Evolutionary conservation across 495 filamentous ascomycete species (phyloP).

Genomic region (Pyrenula aspistea): DNA sequence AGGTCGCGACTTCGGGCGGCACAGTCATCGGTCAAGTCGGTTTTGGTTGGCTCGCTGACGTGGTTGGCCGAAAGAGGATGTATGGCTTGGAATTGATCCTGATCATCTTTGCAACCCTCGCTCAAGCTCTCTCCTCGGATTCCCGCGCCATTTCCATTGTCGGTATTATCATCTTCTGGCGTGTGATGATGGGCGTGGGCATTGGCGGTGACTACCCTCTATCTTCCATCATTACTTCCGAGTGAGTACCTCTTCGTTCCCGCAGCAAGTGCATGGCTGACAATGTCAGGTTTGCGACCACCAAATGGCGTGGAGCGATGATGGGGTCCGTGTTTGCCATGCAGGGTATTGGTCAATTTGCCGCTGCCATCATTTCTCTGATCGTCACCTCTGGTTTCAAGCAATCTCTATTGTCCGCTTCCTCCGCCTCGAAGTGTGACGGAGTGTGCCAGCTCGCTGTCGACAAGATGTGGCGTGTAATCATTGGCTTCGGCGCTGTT

Average conservation of each 20-base stretch:
- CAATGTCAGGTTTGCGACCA: slow-evolving; percentile 58
- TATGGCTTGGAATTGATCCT: slow-evolving; percentile 82
- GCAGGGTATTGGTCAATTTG: slow-evolving; percentile 70
- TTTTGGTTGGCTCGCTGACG: slow-evolving; percentile 73
- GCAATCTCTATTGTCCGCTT: slow-evolving; percentile 43
- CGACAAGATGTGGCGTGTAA: slow-evolving; percentile 76
- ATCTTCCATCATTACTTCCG: slow-evolving; percentile 72
- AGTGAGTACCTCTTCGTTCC: slow-evolving; percentile 33
- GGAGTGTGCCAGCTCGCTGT: slow-evolving; percentile 57
- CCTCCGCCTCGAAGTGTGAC: slow-evolving; percentile 35
- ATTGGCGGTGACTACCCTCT: slow-evolving; percentile 85
- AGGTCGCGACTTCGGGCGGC: slow-evolving; percentile 76
- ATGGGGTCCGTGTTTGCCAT: slow-evolving; percentile 80
- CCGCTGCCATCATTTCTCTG: slow-evolving; percentile 56
- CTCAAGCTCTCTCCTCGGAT: slow-evolving; percentile 55
- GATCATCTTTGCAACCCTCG: slow-evolving; percentile 76
- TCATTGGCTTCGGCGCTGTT: slow-evolving; percentile 72
- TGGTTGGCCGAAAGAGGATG: slow-evolving; percentile 70
- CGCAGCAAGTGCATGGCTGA: not conserved
- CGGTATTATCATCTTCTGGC: slow-evolving; percentile 80
- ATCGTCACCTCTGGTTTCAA: slow-evolving; percentile 65
- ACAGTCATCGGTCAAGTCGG: slow-evolving; percentile 76
- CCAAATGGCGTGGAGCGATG: slow-evolving; percentile 78
- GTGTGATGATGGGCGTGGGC: slow-evolving; percentile 71
- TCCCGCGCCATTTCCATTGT: slow-evolving; percentile 60